Evolutionary conservation across 2,329 filamentous ascomycete species (phyloP), one percentile per base, ranked within the genome.

Genomic region (Botrytis sinoallii): DNA sequence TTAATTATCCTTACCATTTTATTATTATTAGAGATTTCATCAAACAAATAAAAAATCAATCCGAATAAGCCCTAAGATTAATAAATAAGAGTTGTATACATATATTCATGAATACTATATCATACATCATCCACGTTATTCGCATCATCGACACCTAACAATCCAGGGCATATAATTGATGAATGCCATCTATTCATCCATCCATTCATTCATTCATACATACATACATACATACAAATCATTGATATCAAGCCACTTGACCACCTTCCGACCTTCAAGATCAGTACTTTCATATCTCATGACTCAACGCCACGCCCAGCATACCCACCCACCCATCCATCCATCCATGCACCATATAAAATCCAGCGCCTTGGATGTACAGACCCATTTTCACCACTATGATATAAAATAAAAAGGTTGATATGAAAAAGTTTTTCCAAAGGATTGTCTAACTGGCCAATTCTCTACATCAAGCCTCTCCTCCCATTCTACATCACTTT

Each of bases 341-440:
- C 64, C 64, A 42, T 55, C 46, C 32, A 67, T 67, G 44, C 35
- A 68, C 52, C 52, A 57, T 29, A 32, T 18, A 29, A 57, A 68
- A 10, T 42, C 65, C 65, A 55, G 25, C 48, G 18, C n/a, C 38
- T 32, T 32, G 25, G 35, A 57, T n/a, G 57, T 16, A 18, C 12
- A 55, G 4, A 57, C 35, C 25, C 66, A 42, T 57, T 68, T 32
- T 68, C 48, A 42, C n/a, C 66, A 42, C n/a, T 29, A 67, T 68
- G 66, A 68, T 42, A 68, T 57, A 68, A 32, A 48, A 68, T 42
- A 68, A 32, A 35, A 32, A 68, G n/a, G n/a, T 42, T 42, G 66
- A 68, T 42, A 68, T 57, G n/a, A 68, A 57, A 66, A 55, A 68
- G 48, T 32, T 42, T 57, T 57, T 68, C 66, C 66, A 68, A 68